Evolutionary conservation across 805 yeast genomes (phyloP).

Genomic region (Candida manassasensis): DNA sequence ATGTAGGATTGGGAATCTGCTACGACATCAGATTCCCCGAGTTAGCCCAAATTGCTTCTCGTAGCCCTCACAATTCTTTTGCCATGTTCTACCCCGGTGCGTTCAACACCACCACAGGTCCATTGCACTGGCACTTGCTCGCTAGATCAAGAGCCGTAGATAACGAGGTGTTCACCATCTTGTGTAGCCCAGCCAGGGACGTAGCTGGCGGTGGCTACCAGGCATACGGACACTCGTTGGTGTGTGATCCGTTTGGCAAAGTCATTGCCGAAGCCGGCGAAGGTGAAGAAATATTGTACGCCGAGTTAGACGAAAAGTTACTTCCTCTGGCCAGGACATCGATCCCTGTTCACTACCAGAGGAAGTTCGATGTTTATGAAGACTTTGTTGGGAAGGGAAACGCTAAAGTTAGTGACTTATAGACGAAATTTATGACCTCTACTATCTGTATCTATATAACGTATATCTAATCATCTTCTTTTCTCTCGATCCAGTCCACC

Average conservation of each 20-base stretch:
- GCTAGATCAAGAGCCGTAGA: constrained; percentile 74
- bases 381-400: constrained; percentile 29
- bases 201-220: constrained; percentile 41
- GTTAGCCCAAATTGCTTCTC: constrained; percentile 62
- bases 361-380: constrained; percentile 39
- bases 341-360: constrained; percentile 41
- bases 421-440: constrained; percentile 2
- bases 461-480: constrained; percentile 27
- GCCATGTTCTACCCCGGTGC: constrained; percentile 84
- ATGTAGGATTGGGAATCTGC: constrained; percentile 81
- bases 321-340: constrained; percentile 38
- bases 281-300: constrained; percentile 40
- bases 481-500: constrained; percentile 55
- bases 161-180: constrained; percentile 64
- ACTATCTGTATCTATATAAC: not conserved
- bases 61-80: constrained; percentile 54
- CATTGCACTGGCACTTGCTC: constrained; percentile 74
- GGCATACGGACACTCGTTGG: constrained; percentile 44
- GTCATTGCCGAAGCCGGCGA: constrained; percentile 44
- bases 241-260: constrained; percentile 39
- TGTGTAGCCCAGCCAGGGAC: constrained; percentile 89
- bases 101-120: constrained; percentile 80
- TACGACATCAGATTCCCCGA: constrained; percentile 82
- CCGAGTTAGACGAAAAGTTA: constrained; percentile 35
- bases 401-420: constrained; percentile 24